Evolutionary conservation across 495 filamentous ascomycete genomes (phyloP).

Genomic region (Durotheca rogersii): DNA sequence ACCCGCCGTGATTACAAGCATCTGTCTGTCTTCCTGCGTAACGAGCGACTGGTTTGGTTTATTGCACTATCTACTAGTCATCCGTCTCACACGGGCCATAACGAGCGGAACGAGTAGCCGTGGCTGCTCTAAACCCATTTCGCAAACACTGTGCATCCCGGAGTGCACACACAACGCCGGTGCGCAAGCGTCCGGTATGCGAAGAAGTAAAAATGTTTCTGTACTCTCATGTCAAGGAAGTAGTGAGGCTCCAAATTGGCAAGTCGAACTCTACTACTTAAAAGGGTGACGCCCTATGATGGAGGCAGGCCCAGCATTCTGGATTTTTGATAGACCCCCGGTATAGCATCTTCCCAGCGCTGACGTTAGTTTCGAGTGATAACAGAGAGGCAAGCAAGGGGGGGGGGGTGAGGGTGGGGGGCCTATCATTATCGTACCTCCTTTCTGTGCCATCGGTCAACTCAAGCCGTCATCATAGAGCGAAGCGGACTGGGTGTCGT

Average conservation of each 20-base stretch:
- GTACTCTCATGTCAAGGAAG: slow-evolving; percentile 10
- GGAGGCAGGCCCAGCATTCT: slow-evolving; percentile 16
- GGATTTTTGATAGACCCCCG: slow-evolving; percentile 23
- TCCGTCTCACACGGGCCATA: slow-evolving; percentile 8
- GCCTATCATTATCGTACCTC: slow-evolving; percentile 30
- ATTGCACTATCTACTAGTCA: slow-evolving; percentile 25
- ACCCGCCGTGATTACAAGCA: not conserved
- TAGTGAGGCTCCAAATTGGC: slow-evolving; percentile 7
- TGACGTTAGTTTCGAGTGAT: slow-evolving; percentile 20
- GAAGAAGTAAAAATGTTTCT: slow-evolving; percentile 28
- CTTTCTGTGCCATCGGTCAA: slow-evolving; percentile 34
- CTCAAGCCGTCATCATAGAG: slow-evolving; percentile 60
- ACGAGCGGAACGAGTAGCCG: slow-evolving; percentile 25
- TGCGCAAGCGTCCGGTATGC: not conserved
- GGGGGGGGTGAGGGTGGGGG: too few species aligned
- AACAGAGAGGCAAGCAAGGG: too few species aligned
- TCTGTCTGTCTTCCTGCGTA: not conserved
- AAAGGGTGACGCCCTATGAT: slow-evolving; percentile 30
- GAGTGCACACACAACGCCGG: slow-evolving; percentile 1
- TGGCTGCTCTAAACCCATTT: slow-evolving; percentile 8
- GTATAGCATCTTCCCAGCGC: slow-evolving; percentile 22
- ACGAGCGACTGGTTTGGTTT: slow-evolving; percentile 26
- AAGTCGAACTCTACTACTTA: slow-evolving; percentile 9
- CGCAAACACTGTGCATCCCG: slow-evolving; percentile 8
- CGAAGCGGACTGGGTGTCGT: slow-evolving; percentile 59